These are phyloP conservation scores for Oryza meyeriana DNA, from an alignment of 176 grass and related monocot genomes.

Conservation along the genomic window DNA sequence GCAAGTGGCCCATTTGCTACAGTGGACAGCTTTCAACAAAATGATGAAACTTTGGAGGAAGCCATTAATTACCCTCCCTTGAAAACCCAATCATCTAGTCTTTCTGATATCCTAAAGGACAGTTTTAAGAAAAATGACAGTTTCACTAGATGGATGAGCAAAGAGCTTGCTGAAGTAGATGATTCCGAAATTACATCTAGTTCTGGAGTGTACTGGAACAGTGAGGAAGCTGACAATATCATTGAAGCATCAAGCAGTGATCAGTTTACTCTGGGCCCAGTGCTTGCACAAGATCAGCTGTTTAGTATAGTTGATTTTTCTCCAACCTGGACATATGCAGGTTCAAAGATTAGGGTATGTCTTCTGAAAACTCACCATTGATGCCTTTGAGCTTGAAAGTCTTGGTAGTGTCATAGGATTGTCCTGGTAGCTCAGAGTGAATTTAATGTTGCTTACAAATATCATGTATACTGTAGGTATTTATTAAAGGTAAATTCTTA, in stretches of 20 bases:
- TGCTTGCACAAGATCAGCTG: slow-evolving; percentile 75
- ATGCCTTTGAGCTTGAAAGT: not conserved
- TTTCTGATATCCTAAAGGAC: slow-evolving; percentile 50
- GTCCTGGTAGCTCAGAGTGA: not conserved
- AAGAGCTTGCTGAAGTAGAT: slow-evolving; percentile 64
- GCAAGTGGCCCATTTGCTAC: slow-evolving; percentile 39
- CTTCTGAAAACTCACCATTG: slow-evolving; percentile 2
- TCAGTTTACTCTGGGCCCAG: slow-evolving; percentile 61
- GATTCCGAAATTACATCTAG: slow-evolving; percentile 69
- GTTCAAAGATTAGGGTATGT: slow-evolving; percentile 66
- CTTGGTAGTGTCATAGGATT: slow-evolving; percentile 7
- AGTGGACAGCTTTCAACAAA: slow-evolving; percentile 35
- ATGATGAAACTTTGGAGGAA: slow-evolving; percentile 39
- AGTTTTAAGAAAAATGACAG: slow-evolving; percentile 86
- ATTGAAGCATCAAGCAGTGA: slow-evolving; percentile 59
- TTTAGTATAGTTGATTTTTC: slow-evolving; percentile 81
- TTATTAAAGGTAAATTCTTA: slow-evolving; percentile 67
- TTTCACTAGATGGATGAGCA: slow-evolving; percentile 98
- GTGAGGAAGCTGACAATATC: slow-evolving; percentile 58
- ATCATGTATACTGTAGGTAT: slow-evolving; percentile 61
- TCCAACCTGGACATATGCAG: slow-evolving; percentile 74
- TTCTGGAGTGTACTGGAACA: slow-evolving; percentile 68
- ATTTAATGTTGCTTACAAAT: slow-evolving; percentile 19
- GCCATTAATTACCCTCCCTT: slow-evolving; percentile 31
- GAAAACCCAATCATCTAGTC: slow-evolving; percentile 50